Evolutionary conservation across 768 basidiomycete species (phyloP).

Genomic region (Phaeotremella skinneri): DNA sequence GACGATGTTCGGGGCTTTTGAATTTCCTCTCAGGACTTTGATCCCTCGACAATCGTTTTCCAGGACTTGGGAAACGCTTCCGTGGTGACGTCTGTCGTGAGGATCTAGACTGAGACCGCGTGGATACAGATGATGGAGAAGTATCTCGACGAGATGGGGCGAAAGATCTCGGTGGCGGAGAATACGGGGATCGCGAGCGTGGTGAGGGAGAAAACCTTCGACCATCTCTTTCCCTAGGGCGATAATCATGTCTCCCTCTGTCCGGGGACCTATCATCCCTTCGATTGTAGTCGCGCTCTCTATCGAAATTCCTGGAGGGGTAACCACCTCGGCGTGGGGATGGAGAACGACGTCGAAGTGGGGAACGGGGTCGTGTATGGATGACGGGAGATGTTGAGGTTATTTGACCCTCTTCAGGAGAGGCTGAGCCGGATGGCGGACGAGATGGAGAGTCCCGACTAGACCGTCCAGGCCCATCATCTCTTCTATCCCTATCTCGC

Average conservation of each 20-base stretch:
- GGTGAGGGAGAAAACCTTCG: constrained; percentile 6
- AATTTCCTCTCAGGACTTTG: neutral
- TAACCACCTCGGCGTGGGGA: constrained; percentile 14
- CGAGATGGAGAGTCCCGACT: constrained; percentile 7
- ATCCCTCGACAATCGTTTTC: neutral
- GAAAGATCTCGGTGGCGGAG: constrained; percentile 22
- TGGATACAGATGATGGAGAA: constrained; percentile 15
- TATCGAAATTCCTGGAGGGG: constrained; percentile 13
- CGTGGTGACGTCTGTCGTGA: constrained; percentile 4
- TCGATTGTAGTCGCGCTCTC: constrained; percentile 12
- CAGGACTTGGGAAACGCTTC: neutral
- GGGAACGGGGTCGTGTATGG: constrained; percentile 17
- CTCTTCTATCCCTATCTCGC: constrained; percentile 5
- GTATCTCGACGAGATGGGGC: constrained; percentile 16
- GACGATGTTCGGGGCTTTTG: neutral
- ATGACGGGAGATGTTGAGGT: constrained; percentile 16
- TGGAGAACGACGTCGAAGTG: constrained; percentile 11
- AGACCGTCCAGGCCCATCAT: neutral
- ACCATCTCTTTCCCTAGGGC: constrained; percentile 5
- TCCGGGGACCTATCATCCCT: constrained; percentile 8
- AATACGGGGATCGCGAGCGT: constrained; percentile 20
- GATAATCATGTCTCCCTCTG: neutral
- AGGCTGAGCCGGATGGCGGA: constrained; percentile 14
- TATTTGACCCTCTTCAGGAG: constrained; percentile 30
- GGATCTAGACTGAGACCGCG: constrained; percentile 8